Conservation (phyloP, 352 stramenopile species). For the Blastocystis sp. region DNA sequence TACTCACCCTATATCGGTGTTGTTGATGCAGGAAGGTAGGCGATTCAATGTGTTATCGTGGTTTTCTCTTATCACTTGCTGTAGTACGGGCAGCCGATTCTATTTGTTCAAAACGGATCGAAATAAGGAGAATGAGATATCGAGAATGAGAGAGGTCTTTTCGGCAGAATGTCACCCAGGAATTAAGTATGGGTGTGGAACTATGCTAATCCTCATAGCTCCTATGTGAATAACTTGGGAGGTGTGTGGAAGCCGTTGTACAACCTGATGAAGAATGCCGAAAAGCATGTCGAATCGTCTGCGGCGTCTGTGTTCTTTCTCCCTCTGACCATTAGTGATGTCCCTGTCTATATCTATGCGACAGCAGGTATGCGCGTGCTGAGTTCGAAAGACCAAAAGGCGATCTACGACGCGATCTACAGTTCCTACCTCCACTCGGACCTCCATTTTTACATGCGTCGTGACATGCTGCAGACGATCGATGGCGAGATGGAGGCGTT, state of each 20-base stretch:
- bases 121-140: constrained; percentile 7
- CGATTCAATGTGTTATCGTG: background rate
- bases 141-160: constrained; percentile 11
- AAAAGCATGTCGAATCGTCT: background rate
- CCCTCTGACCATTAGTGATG: background rate
- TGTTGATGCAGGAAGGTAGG: constrained; percentile 48
- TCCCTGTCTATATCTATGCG: constrained; percentile 52
- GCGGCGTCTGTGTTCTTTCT: background rate
- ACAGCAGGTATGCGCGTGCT: constrained; percentile 58
- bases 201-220: background rate
- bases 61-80: background rate
- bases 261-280: constrained; percentile 7
- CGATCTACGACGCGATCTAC: constrained; percentile 56
- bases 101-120: constrained; percentile 19
- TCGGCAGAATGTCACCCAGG: constrained; percentile 26
- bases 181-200: background rate
- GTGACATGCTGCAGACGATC: constrained; percentile 50
- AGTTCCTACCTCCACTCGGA: background rate
- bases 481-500: constrained; percentile 53
- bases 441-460: constrained; percentile 41
- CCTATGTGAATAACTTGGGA: background rate
- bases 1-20: constrained; percentile 18
- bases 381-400: constrained; percentile 19
- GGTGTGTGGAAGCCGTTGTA: constrained; percentile 26
- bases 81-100: constrained; percentile 41